Evolutionary conservation across 495 filamentous ascomycete species (phyloP).

Genomic region (Penicillium waksmanii): DNA sequence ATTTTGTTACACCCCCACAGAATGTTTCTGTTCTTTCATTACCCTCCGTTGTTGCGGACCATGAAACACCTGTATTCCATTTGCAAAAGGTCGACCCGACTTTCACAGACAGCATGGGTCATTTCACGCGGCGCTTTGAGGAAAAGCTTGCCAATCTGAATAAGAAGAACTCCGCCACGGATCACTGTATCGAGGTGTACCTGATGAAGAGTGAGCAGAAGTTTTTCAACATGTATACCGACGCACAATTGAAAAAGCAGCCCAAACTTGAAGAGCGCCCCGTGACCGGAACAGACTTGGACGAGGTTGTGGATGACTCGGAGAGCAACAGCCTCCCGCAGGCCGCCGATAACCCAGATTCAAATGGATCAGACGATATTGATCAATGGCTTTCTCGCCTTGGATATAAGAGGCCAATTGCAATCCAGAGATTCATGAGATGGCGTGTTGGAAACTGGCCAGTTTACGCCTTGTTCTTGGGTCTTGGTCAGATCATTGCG

Average conservation of each 20-base stretch:
- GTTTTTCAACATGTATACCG: conserved; percentile 61
- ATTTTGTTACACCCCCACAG: conserved; percentile 6
- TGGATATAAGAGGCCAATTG: conserved; percentile 29
- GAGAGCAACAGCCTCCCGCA: conserved; percentile 3
- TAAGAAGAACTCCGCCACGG: conserved; percentile 54
- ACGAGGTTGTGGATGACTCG: not conserved
- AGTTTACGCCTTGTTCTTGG: conserved; percentile 65
- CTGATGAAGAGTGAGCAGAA: conserved; percentile 65
- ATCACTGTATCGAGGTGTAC: conserved; percentile 66
- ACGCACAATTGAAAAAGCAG: conserved; percentile 50
- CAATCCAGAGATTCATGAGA: conserved; percentile 31
- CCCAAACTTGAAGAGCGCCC: conserved; percentile 15
- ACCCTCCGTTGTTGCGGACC: conserved; percentile 22
- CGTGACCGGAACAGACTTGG: conserved; percentile 9
- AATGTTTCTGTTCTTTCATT: conserved; percentile 26
- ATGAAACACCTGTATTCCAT: conserved; percentile 38
- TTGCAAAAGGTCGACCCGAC: conserved; percentile 68
- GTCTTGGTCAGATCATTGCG: conserved; percentile 67
- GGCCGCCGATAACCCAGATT: not conserved
- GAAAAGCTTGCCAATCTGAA: conserved; percentile 53
- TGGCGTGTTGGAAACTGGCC: conserved; percentile 59
- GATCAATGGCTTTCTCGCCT: conserved; percentile 51
- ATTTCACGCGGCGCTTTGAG: conserved; percentile 60
- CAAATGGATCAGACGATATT: conserved; percentile 41
- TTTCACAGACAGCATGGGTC: conserved; percentile 66